Base-by-base conservation (phyloP, 108 stramenopile genomes). In the Epipyxis sp. region DNA sequence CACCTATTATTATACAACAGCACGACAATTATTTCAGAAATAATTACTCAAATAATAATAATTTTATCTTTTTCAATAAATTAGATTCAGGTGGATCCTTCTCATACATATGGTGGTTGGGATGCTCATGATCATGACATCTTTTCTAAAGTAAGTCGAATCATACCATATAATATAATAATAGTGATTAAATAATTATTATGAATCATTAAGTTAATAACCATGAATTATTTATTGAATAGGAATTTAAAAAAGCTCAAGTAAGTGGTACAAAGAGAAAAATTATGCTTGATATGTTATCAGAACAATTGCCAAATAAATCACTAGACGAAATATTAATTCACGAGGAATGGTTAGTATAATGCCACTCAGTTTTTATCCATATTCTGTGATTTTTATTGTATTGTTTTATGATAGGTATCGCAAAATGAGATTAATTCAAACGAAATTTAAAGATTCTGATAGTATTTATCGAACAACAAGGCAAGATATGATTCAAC, bases 291-390 rank as follows among this genome's bases (percentile, higher is more conserved):
- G 25, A 25, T 29, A 16, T 35, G 3, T 32, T 65, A 32, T 32
- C 20, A 37, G 6, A 6, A 13, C 30, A 29, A 29, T 65, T 65
- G 34, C 35, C 61, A 10, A 13, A 3, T 65, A 3, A 37, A 10
- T 10, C 30, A 32, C 34, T 65, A 32, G 61, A 65, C 25, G 61
- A 65, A 10, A 35, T 65, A 3, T 35, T 65, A 37, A 3, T 37
- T 65, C 61, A 65, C 25, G 61, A 65, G 35, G 61, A 65, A 37
- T 65, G 61, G 61, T n/a, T n/a, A n/a, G n/a, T n/a, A n/a, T n/a
- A n/a, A n/a, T n/a, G n/a, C n/a, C n/a, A n/a, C n/a, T n/a, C n/a
- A n/a, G n/a, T n/a, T n/a, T n/a, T n/a, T n/a, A n/a, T n/a, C n/a
- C n/a, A n/a, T n/a, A n/a, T n/a, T n/a, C n/a, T n/a, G n/a, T n/a